Conservation (phyloP, 768 basidiomycete species). For the Chalciporus pseudorubinellus region DNA sequence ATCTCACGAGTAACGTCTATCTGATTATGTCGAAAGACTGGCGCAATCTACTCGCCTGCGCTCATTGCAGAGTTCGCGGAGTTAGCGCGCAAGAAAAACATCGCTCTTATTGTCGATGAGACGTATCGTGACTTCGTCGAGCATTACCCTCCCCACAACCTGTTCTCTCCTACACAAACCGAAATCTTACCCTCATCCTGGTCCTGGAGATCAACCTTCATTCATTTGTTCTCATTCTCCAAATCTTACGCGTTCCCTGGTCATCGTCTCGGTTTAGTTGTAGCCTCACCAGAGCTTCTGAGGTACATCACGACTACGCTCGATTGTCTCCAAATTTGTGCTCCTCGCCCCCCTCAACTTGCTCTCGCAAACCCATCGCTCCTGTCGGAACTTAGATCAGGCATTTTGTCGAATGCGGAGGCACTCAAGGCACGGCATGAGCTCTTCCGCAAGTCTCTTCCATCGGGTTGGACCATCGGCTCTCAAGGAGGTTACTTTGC, state of each 20-base stretch:
- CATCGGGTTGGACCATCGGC: slow-evolving; percentile 56
- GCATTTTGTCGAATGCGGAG: slow-evolving; percentile 49
- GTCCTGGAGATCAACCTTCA: slow-evolving; percentile 59
- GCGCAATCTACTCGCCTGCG: slow-evolving; percentile 58
- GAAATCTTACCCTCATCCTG: slow-evolving; percentile 12
- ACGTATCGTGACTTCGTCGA: slow-evolving; percentile 82
- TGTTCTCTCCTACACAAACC: slow-evolving; percentile 41
- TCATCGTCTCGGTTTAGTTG: slow-evolving; percentile 72
- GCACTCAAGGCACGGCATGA: slow-evolving; percentile 51
- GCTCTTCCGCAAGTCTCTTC: slow-evolving; percentile 52
- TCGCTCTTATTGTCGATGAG: slow-evolving; percentile 82
- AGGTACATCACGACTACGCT: slow-evolving; percentile 53
- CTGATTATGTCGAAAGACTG: slow-evolving; percentile 45
- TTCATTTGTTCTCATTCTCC: slow-evolving; percentile 78
- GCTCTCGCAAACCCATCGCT: slow-evolving; percentile 54
- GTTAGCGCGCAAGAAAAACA: slow-evolving; percentile 49
- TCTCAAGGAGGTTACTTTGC: slow-evolving; percentile 76
- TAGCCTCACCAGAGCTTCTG: slow-evolving; percentile 56
- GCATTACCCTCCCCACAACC: slow-evolving; percentile 48
- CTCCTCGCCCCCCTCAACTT: slow-evolving; percentile 69
- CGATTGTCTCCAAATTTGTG: slow-evolving; percentile 79
- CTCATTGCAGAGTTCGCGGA: slow-evolving; percentile 58
- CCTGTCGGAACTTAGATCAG: slow-evolving; percentile 49
- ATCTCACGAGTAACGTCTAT: neutral
- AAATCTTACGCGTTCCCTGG: slow-evolving; percentile 83